Percentiles rank a stretch among this genome's conserved stretches.
These are phyloP conservation scores for Talaromyces adpressus DNA, from an alignment of 495 filamentous ascomycete genomes.

Conservation along the genomic window DNA sequence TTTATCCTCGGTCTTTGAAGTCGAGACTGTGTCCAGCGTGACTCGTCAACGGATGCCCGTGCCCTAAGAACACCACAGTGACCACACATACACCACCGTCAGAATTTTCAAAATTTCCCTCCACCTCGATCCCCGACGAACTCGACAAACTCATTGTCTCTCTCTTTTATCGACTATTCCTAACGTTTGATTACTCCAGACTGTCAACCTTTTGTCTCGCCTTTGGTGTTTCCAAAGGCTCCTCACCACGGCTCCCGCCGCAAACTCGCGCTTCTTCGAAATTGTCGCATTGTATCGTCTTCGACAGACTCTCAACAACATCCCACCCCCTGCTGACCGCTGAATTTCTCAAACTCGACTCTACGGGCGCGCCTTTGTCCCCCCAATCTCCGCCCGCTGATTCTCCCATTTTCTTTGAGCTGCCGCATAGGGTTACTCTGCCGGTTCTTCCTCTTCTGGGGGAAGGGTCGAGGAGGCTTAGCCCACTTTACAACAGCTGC, in stretches of 20 bases:
- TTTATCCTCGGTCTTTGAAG: neutral
- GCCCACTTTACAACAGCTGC: constrained; percentile 76
- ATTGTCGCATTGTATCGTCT: constrained; percentile 59
- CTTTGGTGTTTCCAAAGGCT: constrained; percentile 67
- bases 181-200: neutral
- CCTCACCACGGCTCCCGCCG: constrained; percentile 69
- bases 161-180: neutral
- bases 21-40: neutral
- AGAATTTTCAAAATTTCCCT: neutral
- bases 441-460: constrained; percentile 92
- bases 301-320: constrained; percentile 59
- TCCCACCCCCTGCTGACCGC: constrained; percentile 67
- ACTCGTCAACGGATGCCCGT: neutral
- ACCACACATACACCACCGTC: neutral
- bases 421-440: constrained; percentile 98
- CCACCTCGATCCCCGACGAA: neutral
- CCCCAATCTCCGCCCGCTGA: constrained; percentile 46
- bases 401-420: constrained; percentile 62
- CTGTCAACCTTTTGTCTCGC: constrained; percentile 21
- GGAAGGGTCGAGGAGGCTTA: constrained; percentile 90
- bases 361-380: constrained; percentile 43
- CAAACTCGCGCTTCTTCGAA: constrained; percentile 62
- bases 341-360: constrained; percentile 43
- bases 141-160: neutral
- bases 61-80: neutral